phyloP scores from a whole-genome alignment of 129 eudicot genomes.

The Helichrysum umbraculigerum region DNA sequence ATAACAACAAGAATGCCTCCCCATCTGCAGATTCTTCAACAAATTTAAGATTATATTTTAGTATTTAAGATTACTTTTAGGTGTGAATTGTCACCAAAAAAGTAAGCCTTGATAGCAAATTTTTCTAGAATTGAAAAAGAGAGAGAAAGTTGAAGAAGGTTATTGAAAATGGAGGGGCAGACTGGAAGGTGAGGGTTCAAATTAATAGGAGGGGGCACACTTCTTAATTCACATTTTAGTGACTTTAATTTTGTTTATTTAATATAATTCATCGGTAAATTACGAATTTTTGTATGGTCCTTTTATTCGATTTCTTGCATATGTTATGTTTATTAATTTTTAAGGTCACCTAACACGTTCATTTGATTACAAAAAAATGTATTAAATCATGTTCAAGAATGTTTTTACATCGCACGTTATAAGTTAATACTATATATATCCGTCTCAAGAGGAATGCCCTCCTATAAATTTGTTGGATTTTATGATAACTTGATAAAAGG shows the following conservation, averaged over 20 bases:
- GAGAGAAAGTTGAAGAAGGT: slow-evolving; percentile 23
- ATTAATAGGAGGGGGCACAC: slow-evolving; percentile 55
- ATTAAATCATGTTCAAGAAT: background rate
- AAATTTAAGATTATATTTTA: slow-evolving; percentile 4
- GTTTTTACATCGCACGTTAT: background rate
- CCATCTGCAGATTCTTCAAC: slow-evolving; percentile 57
- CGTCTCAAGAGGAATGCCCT: too few relatives aligned
- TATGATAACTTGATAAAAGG: too few relatives aligned
- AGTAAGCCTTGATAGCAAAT: slow-evolving; percentile 27
- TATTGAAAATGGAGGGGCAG: background rate
- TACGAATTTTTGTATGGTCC: background rate
- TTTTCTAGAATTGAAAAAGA: slow-evolving; percentile 8
- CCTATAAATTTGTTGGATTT: too few relatives aligned
- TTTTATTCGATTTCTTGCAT: background rate
- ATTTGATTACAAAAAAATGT: background rate
- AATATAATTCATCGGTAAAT: background rate
- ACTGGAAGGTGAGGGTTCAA: slow-evolving; percentile 49
- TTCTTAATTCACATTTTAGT: slow-evolving; percentile 16
- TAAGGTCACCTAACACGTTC: too few relatives aligned
- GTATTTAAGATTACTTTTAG: slow-evolving; percentile 37
- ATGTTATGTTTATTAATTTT: background rate
- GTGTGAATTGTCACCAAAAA: slow-evolving; percentile 41
- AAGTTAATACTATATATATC: background rate
- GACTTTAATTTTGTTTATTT: background rate
- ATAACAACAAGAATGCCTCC: slow-evolving; percentile 96